Percentiles rank a stretch among this genome's conserved stretches.
phyloP scores from a whole-genome alignment of 345 rosid genomes.

The Hibiscus mutabilis region DNA sequence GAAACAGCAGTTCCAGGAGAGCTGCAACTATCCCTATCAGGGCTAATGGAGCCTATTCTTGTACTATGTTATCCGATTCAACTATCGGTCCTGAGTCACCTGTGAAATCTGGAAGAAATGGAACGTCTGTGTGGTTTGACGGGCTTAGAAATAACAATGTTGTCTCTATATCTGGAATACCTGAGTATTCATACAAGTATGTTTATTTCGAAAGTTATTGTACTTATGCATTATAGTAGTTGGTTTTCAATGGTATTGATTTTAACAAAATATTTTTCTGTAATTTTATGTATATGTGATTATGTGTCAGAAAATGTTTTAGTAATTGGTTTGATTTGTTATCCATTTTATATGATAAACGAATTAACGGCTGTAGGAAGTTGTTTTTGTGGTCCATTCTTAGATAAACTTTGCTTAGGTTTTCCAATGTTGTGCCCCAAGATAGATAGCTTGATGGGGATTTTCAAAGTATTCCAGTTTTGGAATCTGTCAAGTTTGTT shows the following conservation, averaged over 20 bases:
- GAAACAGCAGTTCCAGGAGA: constrained; percentile 79
- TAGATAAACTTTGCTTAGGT: background rate
- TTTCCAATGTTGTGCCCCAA: background rate
- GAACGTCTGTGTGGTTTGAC: constrained; percentile 71
- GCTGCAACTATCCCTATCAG: constrained; percentile 72
- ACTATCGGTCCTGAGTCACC: constrained; percentile 86
- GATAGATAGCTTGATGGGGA: background rate
- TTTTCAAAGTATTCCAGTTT: background rate
- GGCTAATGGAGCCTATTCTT: constrained; percentile 66
- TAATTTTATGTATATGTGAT: constrained; percentile 1
- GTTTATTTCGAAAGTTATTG: constrained; percentile 15
- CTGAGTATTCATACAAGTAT: constrained; percentile 88
- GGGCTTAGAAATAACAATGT: constrained; percentile 55
- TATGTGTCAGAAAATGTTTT: background rate
- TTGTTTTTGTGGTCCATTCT: background rate
- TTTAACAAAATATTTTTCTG: background rate
- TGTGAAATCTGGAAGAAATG: constrained; percentile 53
- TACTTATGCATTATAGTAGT: constrained; percentile 1
- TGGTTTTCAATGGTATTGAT: constrained; percentile 8
- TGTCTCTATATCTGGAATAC: constrained; percentile 82
- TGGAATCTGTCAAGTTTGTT: background rate
- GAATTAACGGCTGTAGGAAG: background rate
- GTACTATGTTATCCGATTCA: constrained; percentile 71
- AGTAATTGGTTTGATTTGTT: background rate
- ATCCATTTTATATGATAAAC: constrained; percentile 1